Base-by-base conservation (phyloP, 495 filamentous ascomycete species). In the Pseudevernia furfuracea region DNA sequence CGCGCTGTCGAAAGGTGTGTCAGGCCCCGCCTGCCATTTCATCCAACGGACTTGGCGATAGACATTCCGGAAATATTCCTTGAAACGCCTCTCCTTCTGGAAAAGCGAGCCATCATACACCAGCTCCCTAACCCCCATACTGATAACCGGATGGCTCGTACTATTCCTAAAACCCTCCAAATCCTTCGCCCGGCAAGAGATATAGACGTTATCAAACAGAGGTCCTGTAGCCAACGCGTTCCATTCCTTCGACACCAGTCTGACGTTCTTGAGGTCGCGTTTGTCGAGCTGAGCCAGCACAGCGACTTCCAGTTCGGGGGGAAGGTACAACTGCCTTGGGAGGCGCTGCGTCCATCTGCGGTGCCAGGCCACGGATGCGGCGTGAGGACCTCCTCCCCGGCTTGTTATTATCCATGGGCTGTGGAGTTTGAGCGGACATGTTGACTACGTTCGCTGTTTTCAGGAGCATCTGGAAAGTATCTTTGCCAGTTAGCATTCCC, bases 201-300 rank as follows among this genome's bases (percentile, higher is more conserved):
- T 41, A 46, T 53, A 65, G 14, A 65, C 28, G 11, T 28, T 60
- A 39, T 65, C 39, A 15, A 65, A 65, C 25, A 65, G 34, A 2
- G 23, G 55, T 21, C 2, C 3, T 6, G 58, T 65, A 2, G 55
- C 63, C 19, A 65, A 25, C 9, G 28, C 25, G 48, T 36, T 36
- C 63, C 63, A 65, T 32, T 41, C 19, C 34, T 41, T 38, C 17
- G 56, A 65, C 1, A 65, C 57, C 23, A 65, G 44, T 5, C 63
- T 28, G n/a, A 58, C 28, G 15, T 3, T 39, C 34, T 65, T 65
- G 14, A 65, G 53, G 25, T 65, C 63, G 12, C 17, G 4, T 44
- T 65, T 65, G 11, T 53, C 30, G 25, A 63, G 61, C 21, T 19
- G 17, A 19, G 12, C 49, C 1, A 60, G 23, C 11, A 65, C 49